Evolutionary conservation across 371 early-diverging fungal genomes (phyloP).

Genomic region (Mucor mucedo): DNA sequence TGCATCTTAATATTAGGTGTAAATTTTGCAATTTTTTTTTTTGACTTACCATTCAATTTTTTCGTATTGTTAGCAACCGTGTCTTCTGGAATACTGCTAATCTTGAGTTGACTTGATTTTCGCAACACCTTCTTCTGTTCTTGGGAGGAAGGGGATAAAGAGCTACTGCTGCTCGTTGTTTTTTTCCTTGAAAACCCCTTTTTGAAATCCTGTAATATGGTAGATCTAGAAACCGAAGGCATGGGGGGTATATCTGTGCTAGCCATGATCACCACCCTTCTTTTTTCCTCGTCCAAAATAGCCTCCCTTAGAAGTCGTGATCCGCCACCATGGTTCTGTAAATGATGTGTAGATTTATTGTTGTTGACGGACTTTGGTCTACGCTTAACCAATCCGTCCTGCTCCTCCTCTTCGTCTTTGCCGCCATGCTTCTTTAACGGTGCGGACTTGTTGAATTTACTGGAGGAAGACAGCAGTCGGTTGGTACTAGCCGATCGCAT

Average conservation of each 20-base stretch:
- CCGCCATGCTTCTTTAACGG: background rate
- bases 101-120: conserved; percentile 14
- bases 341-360: conserved; percentile 2
- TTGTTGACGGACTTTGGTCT: conserved; percentile 26
- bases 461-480: conserved; percentile 16
- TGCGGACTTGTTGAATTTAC: too few species aligned
- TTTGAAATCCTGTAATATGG: conserved; percentile 27
- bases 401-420: background rate
- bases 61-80: background rate
- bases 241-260: conserved; percentile 19
- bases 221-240: conserved; percentile 24
- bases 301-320: conserved; percentile 20
- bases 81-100: conserved; percentile 1
- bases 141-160: background rate
- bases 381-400: background rate
- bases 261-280: conserved; percentile 1
- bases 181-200: conserved; percentile 12
- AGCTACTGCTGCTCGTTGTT: background rate
- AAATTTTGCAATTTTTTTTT: background rate
- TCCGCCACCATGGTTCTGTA: conserved; percentile 1
- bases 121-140: conserved; percentile 4
- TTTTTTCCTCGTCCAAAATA: conserved; percentile 21
- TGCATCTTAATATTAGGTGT: too few species aligned
- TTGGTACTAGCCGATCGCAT: conserved; percentile 29
- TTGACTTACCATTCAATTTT: conserved; percentile 1